Conservation (phyloP, 1,284 basidiomycete species). For the Tilletia caries region DNA sequence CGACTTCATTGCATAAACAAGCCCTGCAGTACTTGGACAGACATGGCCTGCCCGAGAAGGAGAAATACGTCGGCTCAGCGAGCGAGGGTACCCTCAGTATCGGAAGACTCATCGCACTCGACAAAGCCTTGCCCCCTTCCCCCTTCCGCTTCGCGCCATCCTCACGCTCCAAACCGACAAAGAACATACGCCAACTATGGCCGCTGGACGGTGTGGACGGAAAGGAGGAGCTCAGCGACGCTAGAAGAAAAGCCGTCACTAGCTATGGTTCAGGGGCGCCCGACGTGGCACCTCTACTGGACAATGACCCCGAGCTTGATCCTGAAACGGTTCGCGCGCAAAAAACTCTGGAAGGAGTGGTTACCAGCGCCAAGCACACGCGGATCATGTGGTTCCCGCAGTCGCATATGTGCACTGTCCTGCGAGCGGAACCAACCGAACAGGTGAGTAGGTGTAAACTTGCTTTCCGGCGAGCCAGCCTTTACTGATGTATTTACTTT, state of each 20-base stretch:
- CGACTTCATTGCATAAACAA: background rate
- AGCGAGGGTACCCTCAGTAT: background rate
- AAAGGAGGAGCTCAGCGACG: no score
- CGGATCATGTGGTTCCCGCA: slow-evolving; percentile 95
- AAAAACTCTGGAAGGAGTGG: slow-evolving; percentile 56
- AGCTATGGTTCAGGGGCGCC: no score
- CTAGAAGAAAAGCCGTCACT: no score
- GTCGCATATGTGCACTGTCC: slow-evolving; percentile 69
- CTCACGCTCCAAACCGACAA: slow-evolving; percentile 19
- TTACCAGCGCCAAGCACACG: slow-evolving; percentile 70
- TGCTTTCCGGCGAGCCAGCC: background rate
- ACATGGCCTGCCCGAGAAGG: background rate
- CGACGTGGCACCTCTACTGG: background rate
- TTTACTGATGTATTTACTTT: no score
- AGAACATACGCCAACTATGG: slow-evolving; percentile 30
- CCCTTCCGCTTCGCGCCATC: slow-evolving; percentile 24
- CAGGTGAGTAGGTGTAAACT: slow-evolving; percentile 62
- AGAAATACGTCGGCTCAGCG: background rate
- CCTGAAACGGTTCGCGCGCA: slow-evolving; percentile 56
- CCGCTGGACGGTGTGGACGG: slow-evolving; percentile 3
- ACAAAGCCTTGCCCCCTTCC: slow-evolving; percentile 31
- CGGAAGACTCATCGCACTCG: slow-evolving; percentile 29
- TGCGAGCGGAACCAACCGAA: slow-evolving; percentile 69
- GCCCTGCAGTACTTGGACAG: background rate
- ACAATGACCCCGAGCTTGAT: slow-evolving; percentile 30